Evolutionary conservation across 2,329 filamentous ascomycete genomes (phyloP), one percentile per base, ranked within the genome.

Genomic region (Fusarium udum): DNA sequence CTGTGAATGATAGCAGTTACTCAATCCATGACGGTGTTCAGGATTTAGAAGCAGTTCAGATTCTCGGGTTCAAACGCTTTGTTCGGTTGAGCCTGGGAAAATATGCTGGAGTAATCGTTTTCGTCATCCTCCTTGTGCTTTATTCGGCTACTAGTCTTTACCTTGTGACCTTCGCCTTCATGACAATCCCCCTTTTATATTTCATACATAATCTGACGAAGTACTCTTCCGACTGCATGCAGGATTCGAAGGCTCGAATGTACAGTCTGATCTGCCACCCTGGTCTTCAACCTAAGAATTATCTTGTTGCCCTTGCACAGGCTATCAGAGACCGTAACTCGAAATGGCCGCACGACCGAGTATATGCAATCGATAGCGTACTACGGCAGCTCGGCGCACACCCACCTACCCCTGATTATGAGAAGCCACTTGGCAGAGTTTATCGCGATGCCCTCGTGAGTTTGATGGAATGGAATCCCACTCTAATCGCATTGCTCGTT

Each of bases 1-100:
- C 0, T 7, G 13, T 11, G 4, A 6, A 46, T 1, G 26, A 4
- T 5, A 15, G 4, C 6, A 15, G 6, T 1, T 28, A 2, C 0
- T 46, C 45, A 28, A 3, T 46, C 4, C 13, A 46, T 46, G 18
- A 15, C 3, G 7, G 8, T 6, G 45, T 46, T 15, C 13, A 22
- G 3, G 6, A 0, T 28, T 6, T 28, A 15, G 3, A 0, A 15
- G 22, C 3, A 22, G 4, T 0, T 3, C 7, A 11, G 18, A 28
- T 28, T 3, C 3, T 14, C 5, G 0, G 7, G 12, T 20, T 9
- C 3, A 20, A 20, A 45, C 16, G 5, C 16, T 4, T 20, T 4
- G 5, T 28, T 28, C 43, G 12, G 43, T 20, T 26, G 16, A 4
- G 14, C 8, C 14, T 40, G 20, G 12, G 37, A 0, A 20, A 1